A percentile compares a stretch with the other conserved stretches of the same genome.
Conservation (phyloP, 495 filamentous ascomycete species). For the Penicillium samsonianum region DNA sequence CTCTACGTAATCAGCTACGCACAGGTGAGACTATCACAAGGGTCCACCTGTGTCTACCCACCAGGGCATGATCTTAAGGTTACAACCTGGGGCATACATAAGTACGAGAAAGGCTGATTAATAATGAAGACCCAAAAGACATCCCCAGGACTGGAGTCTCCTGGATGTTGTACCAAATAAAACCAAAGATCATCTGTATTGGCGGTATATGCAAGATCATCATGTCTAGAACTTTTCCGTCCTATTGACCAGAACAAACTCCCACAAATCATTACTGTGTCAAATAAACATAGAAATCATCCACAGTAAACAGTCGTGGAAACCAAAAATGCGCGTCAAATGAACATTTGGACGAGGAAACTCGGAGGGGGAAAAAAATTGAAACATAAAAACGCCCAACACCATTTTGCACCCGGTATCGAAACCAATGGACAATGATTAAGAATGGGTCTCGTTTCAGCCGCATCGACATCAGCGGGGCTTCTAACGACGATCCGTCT, state of each 20-base stretch:
- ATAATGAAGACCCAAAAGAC: background rate
- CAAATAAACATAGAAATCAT: constrained; percentile 10
- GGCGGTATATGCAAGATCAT: constrained; percentile 35
- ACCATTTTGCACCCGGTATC: constrained; percentile 40
- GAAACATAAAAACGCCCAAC: constrained; percentile 31
- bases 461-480: constrained; percentile 21
- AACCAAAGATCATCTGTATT: constrained; percentile 25
- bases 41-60: background rate
- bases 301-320: constrained; percentile 17
- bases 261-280: constrained; percentile 26
- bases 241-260: constrained; percentile 27
- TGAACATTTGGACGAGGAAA: constrained; percentile 15
- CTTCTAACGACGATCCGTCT: constrained; percentile 57
- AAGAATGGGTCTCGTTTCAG: constrained; percentile 34
- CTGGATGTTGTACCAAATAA: background rate
- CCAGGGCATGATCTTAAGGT: background rate
- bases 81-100: background rate
- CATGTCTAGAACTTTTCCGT: constrained; percentile 35
- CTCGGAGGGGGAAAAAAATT: constrained; percentile 16
- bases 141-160: background rate
- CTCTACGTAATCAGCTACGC: background rate
- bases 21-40: background rate
- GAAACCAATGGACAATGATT: constrained; percentile 40
- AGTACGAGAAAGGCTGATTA: background rate
- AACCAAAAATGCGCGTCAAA: constrained; percentile 20